Conservation (phyloP, 2,329 filamentous ascomycete genomes). For the Fusarium hainanense region DNA sequence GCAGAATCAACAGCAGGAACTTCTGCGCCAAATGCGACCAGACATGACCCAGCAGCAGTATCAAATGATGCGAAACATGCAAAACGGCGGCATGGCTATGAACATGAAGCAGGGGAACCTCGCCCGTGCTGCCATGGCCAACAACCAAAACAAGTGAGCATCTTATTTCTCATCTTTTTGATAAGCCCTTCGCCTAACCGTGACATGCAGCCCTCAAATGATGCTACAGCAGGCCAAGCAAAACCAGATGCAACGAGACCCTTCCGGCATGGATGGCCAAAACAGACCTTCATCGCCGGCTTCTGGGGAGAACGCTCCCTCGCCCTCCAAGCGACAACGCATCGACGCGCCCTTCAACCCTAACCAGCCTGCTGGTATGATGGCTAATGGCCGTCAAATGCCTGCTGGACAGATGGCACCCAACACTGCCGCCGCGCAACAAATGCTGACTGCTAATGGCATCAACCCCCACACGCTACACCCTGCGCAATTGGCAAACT, state of each 20-base stretch:
- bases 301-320: constrained; percentile 87
- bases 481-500: constrained; percentile 77
- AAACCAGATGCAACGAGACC: constrained; percentile 87
- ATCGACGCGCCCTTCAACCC: constrained; percentile 79
- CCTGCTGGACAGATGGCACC: constrained; percentile 74
- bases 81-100: constrained; percentile 69
- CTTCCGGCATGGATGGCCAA: constrained; percentile 86
- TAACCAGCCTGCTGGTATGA: constrained; percentile 72
- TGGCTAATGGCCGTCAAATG: constrained; percentile 80
- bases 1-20: constrained; percentile 80
- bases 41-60: constrained; percentile 67
- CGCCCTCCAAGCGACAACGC: constrained; percentile 89
- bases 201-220: constrained; percentile 70
- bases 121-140: constrained; percentile 80
- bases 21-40: constrained; percentile 78
- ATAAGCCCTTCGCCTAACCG: constrained; percentile 20
- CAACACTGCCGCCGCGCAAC: constrained; percentile 63
- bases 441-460: constrained; percentile 74
- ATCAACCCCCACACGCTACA: constrained; percentile 81
- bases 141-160: constrained; percentile 77
- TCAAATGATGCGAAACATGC: constrained; percentile 75
- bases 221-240: constrained; percentile 78
- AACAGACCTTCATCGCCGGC: constrained; percentile 84
- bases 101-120: constrained; percentile 70
- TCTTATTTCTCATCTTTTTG: background rate